Evolutionary conservation across 169 alveolate species (phyloP).

Genomic region (Eimeria zaria): DNA sequence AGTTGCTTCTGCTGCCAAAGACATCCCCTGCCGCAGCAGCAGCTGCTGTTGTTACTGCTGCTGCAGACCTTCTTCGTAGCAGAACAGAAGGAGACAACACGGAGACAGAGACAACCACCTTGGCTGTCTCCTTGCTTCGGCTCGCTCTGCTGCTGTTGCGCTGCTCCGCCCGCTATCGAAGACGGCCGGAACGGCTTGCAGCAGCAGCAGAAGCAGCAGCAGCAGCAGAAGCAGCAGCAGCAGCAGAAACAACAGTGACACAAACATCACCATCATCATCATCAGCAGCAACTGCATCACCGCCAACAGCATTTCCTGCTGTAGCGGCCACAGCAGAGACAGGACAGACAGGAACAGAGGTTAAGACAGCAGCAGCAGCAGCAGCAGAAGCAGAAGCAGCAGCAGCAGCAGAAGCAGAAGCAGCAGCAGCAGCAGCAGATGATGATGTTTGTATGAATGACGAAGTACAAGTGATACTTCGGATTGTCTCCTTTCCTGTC

Average conservation of each 20-base stretch:
- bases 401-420: constrained; percentile 15
- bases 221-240: not conserved
- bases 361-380: not conserved
- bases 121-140: constrained; percentile 5
- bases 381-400: constrained; percentile 13
- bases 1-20: constrained; percentile 35
- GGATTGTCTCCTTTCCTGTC: not conserved
- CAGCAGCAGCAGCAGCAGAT: constrained; percentile 2
- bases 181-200: not conserved
- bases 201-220: not conserved
- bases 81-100: not conserved
- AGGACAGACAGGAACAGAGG: not conserved
- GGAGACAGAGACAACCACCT: not conserved
- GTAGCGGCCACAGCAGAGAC: constrained; percentile 19
- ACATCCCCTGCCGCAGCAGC: constrained; percentile 49
- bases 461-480: not conserved
- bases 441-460: not conserved
- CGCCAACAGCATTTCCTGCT: constrained; percentile 1
- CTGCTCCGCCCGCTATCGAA: not conserved
- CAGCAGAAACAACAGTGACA: constrained; percentile 24
- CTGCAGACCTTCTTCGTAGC: not conserved
- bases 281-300: not conserved
- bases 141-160: constrained; percentile 30
- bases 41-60: constrained; percentile 19
- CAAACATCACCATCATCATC: no score